These are phyloP conservation scores for Tricladium varicosporioides DNA, from an alignment of 2,329 filamentous ascomycete species.

Conservation along the genomic window DNA sequence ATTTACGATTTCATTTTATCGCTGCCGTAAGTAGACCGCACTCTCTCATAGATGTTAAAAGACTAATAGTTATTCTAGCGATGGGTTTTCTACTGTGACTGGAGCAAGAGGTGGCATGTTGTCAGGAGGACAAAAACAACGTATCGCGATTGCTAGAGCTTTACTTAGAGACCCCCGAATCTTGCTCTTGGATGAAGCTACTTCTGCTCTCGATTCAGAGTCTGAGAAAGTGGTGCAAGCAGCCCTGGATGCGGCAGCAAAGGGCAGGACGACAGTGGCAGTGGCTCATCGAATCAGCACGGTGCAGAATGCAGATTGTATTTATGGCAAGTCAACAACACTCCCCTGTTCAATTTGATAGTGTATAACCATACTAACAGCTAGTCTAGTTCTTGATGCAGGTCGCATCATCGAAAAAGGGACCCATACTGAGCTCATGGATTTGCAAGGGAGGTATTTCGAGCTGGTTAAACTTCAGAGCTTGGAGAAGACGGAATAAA, in stretches of 20 bases:
- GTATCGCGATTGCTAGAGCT: conserved; percentile 83
- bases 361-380: too few species aligned
- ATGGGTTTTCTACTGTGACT: conserved; percentile 74
- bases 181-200: conserved; percentile 77
- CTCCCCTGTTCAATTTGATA: too few species aligned
- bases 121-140: conserved; percentile 89
- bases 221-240: conserved; percentile 76
- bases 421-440: conserved; percentile 70
- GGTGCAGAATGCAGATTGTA: conserved; percentile 66
- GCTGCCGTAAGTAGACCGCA: conserved; percentile 34
- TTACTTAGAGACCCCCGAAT: conserved; percentile 83
- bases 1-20: conserved; percentile 50
- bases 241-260: conserved; percentile 52
- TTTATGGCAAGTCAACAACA: conserved; percentile 5
- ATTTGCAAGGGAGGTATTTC: conserved; percentile 61
- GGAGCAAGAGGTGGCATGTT: conserved; percentile 82
- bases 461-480: conserved; percentile 63
- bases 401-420: conserved; percentile 81
- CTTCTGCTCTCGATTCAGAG: conserved; percentile 71
- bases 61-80: conserved; percentile 11
- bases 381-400: conserved; percentile 66
- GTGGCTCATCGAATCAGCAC: conserved; percentile 75
- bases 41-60: neutral
- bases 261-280: conserved; percentile 68
- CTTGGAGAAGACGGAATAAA: conserved; percentile 40